A percentile compares a stretch with the other conserved stretches of the same genome.
phyloP scores from a whole-genome alignment of 2,329 filamentous ascomycete genomes.

The Colletotrichum camelliae region DNA sequence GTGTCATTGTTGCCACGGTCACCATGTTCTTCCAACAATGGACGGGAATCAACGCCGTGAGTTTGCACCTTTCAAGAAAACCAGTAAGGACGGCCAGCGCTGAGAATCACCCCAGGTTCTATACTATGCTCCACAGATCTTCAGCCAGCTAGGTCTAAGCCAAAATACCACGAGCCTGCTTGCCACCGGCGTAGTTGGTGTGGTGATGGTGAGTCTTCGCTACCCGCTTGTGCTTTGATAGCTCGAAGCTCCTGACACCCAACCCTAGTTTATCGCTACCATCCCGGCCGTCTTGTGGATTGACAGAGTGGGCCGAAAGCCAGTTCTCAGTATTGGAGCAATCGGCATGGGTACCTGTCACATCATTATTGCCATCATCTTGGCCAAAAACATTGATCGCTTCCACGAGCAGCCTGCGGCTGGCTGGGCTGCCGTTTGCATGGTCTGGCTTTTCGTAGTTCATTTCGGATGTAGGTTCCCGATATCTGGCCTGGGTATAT shows the following conservation, averaged over 20 bases:
- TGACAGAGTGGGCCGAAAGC: conserved; percentile 68
- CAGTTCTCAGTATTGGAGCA: conserved; percentile 66
- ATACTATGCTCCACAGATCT: conserved; percentile 76
- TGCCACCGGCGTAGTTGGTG: conserved; percentile 74
- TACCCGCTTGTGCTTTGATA: neutral
- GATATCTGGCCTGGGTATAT: fast-evolving
- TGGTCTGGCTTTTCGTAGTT: conserved; percentile 78
- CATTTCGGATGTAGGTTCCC: conserved; percentile 64
- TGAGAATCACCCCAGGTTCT: conserved; percentile 34
- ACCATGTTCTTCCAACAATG: conserved; percentile 48
- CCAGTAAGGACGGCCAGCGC: fast-evolving
- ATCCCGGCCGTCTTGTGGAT: conserved; percentile 71
- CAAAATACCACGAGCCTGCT: conserved; percentile 60
- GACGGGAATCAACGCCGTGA: conserved; percentile 59
- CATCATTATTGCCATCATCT: conserved; percentile 73
- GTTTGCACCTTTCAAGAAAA: neutral
- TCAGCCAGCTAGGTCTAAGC: conserved; percentile 66
- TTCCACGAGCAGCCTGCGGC: conserved; percentile 59
- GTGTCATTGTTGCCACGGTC: conserved; percentile 67
- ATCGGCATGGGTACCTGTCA: conserved; percentile 74
- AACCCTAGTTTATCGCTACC: conserved; percentile 45
- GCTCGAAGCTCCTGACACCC: neutral
- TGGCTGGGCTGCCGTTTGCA: conserved; percentile 71
- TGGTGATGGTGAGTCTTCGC: conserved; percentile 65
- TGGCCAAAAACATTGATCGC: conserved; percentile 64